A percentile compares a stretch with the other conserved stretches of the same genome.
phyloP scores from a whole-genome alignment of 2,329 filamentous ascomycete genomes.

The Venturia pyrina region DNA sequence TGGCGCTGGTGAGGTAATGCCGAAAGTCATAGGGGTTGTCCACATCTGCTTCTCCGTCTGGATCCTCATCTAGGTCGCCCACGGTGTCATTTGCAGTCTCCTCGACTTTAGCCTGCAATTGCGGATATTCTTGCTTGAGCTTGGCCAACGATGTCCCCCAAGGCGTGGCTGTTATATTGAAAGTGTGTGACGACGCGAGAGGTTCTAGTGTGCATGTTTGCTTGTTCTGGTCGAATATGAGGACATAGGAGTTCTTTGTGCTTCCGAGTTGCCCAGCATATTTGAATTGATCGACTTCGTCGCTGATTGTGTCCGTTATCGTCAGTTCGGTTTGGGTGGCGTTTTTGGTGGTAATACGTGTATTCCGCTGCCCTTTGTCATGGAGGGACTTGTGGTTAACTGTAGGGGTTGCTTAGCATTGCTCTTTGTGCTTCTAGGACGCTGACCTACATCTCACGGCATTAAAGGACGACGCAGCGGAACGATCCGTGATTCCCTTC shows the following conservation, averaged over 20 bases:
- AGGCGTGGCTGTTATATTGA: constrained; percentile 69
- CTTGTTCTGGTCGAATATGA: constrained; percentile 66
- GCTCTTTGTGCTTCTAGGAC: constrained; percentile 6
- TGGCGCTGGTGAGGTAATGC: constrained; percentile 30
- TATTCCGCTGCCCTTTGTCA: constrained; percentile 19
- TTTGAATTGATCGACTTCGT: constrained; percentile 22
- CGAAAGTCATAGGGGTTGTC: constrained; percentile 40
- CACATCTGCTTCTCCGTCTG: constrained; percentile 26
- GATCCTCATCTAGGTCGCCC: constrained; percentile 21
- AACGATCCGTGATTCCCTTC: constrained; percentile 22
- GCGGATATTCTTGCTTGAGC: constrained; percentile 57
- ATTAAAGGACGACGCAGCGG: constrained; percentile 18
- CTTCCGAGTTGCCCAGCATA: constrained; percentile 29
- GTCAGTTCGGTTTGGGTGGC: constrained; percentile 19
- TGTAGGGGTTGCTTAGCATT: constrained; percentile 16
- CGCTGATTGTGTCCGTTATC: constrained; percentile 19
- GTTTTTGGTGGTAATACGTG: constrained; percentile 20
- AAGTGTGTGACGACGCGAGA: constrained; percentile 71
- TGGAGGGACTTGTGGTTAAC: constrained; percentile 37
- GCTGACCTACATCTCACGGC: constrained; percentile 25
- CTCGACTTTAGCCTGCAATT: constrained; percentile 39
- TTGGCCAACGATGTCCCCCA: constrained; percentile 52
- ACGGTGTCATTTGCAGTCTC: constrained; percentile 18
- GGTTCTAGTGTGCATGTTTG: constrained; percentile 75
- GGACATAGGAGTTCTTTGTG: constrained; percentile 31